Base-by-base conservation (phyloP, 345 rosid species). In the Streptanthus diversifolius region DNA sequence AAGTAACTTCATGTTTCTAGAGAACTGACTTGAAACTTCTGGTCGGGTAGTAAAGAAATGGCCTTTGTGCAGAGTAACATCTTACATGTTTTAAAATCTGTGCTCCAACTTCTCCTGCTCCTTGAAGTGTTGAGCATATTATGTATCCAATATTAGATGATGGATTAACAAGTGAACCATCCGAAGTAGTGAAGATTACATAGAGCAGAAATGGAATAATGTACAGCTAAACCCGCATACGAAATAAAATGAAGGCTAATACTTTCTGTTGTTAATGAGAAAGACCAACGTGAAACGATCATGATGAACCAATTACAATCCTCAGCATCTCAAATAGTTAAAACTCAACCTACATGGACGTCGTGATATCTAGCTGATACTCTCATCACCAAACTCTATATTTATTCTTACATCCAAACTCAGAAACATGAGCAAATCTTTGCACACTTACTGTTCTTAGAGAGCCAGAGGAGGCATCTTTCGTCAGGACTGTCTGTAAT, bases 21-120 rank as follows among this genome's bases (percentile, higher is more conserved):
- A 39, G 33, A 60, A 25, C 22, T 62, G 35, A 24, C 52, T 41
- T 35, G 13, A 37, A 62, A 62, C 52, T 37, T 61, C 5, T 0
- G 13, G 7, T 7, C 18, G 17, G 6, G 17, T 19, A 2, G 19
- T 13, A 59, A 19, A 37, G 49, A 36, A 60, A 60, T 19, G 12
- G 21, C 19, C 22, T 25, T 21, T 21, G 7, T 21, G 1, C 45
- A 60, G 14, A 21, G 65, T 60, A 19, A 13, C 0, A 18, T 18
- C 11, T 47, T 48, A n/a, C 44, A 47, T 33, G 18, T 14, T 24
- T 67, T 51, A 52, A 27, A 67, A 67, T 61, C 49, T 67, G 37
- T 67, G 61, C 71, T 37, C 71, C 15, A 66, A n/a, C 4, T 66
- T 66, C 61, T 52, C 61, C 11, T 25, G 35, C 71, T 53, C 62